A percentile compares a stretch with the other conserved stretches of the same genome.
Evolutionary conservation across 1,139 yeast species (phyloP).

Genomic region (Yamadazyma dendronema): DNA sequence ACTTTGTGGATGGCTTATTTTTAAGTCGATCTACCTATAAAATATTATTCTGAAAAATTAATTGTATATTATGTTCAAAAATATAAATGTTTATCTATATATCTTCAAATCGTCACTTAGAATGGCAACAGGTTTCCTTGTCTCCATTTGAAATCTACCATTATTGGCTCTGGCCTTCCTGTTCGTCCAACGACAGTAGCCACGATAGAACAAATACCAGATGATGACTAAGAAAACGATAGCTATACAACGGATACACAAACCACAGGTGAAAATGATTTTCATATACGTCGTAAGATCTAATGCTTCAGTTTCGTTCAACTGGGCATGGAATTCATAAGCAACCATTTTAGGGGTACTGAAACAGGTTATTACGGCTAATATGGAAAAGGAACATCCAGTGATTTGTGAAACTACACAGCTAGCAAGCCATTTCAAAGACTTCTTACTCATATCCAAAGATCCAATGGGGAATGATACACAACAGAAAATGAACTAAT

Average conservation of each 20-base stretch:
- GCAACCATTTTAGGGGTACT: constrained; percentile 25
- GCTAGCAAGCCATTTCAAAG: background rate
- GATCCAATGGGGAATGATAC: constrained; percentile 14
- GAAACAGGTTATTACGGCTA: constrained; percentile 21
- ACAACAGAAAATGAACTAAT: constrained; percentile 25
- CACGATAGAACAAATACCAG: background rate
- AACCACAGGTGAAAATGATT: no score
- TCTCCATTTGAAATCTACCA: background rate
- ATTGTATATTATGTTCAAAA: background rate
- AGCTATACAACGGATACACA: no score
- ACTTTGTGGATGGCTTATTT: constrained; percentile 96
- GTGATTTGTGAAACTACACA: background rate
- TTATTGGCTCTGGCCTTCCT: background rate
- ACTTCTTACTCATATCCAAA: background rate
- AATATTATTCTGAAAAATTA: background rate
- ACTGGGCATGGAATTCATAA: constrained; percentile 21
- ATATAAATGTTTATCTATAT: background rate
- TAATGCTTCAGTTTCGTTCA: constrained; percentile 13
- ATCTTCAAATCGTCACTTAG: background rate
- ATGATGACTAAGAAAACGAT: constrained; percentile 16
- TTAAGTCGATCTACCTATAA: constrained; percentile 21
- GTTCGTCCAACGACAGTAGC: background rate
- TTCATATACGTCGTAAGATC: constrained; percentile 23
- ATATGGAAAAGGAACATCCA: background rate
- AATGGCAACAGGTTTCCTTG: background rate